These are phyloP conservation scores for Tylopilus rubrobrunneus DNA, from an alignment of 768 basidiomycete genomes.

Conservation along the genomic window DNA sequence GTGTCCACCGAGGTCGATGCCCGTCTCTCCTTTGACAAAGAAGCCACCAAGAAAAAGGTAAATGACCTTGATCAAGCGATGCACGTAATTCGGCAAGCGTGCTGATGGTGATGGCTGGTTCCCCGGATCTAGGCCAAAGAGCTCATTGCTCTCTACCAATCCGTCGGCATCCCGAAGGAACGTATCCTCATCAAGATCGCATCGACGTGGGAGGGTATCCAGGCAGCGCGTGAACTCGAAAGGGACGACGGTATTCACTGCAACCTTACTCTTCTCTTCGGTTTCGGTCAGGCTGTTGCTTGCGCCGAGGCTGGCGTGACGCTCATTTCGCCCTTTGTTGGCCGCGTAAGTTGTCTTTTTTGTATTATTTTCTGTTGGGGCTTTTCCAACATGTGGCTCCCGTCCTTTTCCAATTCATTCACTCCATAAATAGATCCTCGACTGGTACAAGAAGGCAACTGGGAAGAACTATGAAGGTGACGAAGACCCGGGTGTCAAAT, in stretches of 20 bases:
- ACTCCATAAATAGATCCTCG: constrained; percentile 68
- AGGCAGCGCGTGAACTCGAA: constrained; percentile 96
- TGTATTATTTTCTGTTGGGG: constrained; percentile 1
- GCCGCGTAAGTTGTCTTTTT: constrained; percentile 59
- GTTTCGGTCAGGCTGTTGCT: constrained; percentile 97
- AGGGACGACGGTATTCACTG: constrained; percentile 92
- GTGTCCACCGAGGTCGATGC: constrained; percentile 99
- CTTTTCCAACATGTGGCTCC: constrained; percentile 12
- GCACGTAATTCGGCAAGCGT: constrained; percentile 21
- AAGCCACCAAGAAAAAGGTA: constrained; percentile 85
- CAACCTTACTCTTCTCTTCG: constrained; percentile 98
- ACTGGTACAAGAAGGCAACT: constrained; percentile 96
- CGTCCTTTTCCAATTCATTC: constrained; percentile 5
- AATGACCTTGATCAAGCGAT: constrained; percentile 13
- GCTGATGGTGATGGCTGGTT: constrained; percentile 1
- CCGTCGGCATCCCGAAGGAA: constrained; percentile 89
- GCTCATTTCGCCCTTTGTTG: constrained; percentile 98
- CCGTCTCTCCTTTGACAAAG: constrained; percentile 94
- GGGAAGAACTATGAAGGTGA: constrained; percentile 88
- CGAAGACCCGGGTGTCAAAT: constrained; percentile 92
- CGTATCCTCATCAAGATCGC: constrained; percentile 99
- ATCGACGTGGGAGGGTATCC: constrained; percentile 99
- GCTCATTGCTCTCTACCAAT: constrained; percentile 91
- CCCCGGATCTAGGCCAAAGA: constrained; percentile 55
- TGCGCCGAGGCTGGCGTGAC: constrained; percentile 98